Percentiles rank a stretch among this genome's conserved stretches.
Conservation (phyloP, 345 rosid genomes). For the Melaleuca quinquenervia region DNA sequence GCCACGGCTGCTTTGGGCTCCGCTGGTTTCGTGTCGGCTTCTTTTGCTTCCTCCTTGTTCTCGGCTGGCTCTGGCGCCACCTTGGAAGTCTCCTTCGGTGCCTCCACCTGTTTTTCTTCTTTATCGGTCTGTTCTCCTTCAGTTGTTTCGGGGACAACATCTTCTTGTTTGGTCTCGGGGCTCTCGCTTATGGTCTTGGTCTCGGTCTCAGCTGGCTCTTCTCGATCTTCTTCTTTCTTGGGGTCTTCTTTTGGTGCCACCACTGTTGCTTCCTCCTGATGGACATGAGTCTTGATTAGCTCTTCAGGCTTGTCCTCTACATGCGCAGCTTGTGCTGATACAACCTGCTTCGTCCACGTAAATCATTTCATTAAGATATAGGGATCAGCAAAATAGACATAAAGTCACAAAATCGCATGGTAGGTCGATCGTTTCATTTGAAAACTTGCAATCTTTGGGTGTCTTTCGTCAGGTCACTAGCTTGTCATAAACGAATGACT, state of each 20-base stretch:
- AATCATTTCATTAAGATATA: background rate
- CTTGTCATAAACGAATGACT: background rate
- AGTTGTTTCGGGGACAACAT: background rate
- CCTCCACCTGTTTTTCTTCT: constrained; percentile 1
- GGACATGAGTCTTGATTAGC: background rate
- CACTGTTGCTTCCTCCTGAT: constrained; percentile 2
- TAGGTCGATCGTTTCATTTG: background rate
- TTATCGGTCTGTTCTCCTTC: background rate
- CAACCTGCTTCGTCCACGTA: constrained; percentile 25
- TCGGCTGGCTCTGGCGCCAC: constrained; percentile 16
- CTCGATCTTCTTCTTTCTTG: background rate
- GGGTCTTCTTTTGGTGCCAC: background rate
- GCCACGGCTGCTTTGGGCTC: constrained; percentile 4
- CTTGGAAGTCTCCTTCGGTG: constrained; percentile 10
- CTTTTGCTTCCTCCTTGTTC: constrained; percentile 12
- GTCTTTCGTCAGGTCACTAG: background rate
- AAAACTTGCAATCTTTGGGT: background rate
- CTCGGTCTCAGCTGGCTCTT: background rate
- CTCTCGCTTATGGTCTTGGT: background rate
- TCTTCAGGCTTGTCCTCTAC: constrained; percentile 21
- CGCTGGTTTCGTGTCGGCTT: background rate
- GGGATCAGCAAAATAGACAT: background rate
- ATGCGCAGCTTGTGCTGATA: constrained; percentile 24
- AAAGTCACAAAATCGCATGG: background rate
- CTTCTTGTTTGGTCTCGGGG: background rate